These are phyloP conservation scores for Lasiosphaeria miniovina DNA, from an alignment of 495 filamentous ascomycete species.

Conservation along the genomic window DNA sequence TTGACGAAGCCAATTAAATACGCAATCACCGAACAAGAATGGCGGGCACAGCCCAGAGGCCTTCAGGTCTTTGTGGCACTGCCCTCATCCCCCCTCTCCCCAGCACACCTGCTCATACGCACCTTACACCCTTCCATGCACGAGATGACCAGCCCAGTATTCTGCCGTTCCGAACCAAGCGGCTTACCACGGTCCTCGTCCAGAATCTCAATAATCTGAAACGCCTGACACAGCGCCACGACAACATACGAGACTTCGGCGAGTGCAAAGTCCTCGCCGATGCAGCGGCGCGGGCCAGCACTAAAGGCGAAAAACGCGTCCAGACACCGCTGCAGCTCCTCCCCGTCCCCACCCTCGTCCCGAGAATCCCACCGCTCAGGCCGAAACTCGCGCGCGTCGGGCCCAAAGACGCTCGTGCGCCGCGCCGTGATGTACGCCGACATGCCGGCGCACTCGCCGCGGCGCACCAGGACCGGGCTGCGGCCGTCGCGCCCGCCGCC, in stretches of 20 bases:
- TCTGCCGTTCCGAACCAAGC: constrained; percentile 28
- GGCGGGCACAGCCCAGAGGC: too few species aligned
- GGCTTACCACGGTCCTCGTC: constrained; percentile 18
- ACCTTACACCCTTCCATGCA: constrained; percentile 31
- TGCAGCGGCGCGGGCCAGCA: constrained; percentile 45
- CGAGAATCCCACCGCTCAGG: constrained; percentile 69
- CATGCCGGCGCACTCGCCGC: constrained; percentile 68
- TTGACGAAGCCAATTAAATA: too few species aligned
- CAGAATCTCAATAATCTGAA: constrained; percentile 25
- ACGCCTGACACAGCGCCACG: constrained; percentile 35
- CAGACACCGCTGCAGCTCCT: not conserved
- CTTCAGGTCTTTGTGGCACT: too few species aligned
- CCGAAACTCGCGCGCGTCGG: constrained; percentile 67
- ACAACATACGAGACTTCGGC: constrained; percentile 39
- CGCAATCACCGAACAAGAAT: too few species aligned
- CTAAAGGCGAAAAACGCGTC: constrained; percentile 55
- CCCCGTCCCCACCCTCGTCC: not conserved
- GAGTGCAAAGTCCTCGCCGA: constrained; percentile 41
- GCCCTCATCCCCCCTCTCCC: not conserved
- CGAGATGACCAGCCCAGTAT: constrained; percentile 26
- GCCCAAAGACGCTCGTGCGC: constrained; percentile 71
- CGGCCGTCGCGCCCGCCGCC: constrained; percentile 24
- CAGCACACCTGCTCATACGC: not conserved
- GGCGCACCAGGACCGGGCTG: constrained; percentile 55
- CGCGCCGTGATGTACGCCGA: constrained; percentile 83